Evolutionary conservation across 768 basidiomycete species (phyloP).

Genomic region (Lentinus tigrinus): DNA sequence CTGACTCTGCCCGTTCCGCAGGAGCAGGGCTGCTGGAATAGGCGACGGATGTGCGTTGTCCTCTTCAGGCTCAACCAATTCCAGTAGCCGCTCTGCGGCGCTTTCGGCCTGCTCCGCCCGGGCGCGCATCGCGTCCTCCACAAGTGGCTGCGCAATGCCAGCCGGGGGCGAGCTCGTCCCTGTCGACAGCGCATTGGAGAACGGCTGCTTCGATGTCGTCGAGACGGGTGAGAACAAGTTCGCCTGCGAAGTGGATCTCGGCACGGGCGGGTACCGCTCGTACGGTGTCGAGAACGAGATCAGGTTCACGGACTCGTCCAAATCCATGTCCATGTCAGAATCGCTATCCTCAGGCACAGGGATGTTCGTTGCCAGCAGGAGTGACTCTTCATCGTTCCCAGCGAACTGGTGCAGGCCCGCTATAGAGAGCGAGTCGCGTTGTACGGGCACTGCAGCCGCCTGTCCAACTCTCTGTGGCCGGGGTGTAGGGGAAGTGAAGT

Average conservation of each 20-base stretch:
- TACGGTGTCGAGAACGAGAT: slow-evolving; percentile 75
- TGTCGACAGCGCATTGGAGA: slow-evolving; percentile 62
- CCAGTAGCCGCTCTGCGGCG: slow-evolving; percentile 83
- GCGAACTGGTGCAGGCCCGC: slow-evolving; percentile 32
- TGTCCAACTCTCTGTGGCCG: slow-evolving; percentile 16
- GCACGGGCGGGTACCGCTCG: slow-evolving; percentile 42
- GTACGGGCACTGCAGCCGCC: slow-evolving; percentile 34
- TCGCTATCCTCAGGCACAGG: slow-evolving; percentile 77
- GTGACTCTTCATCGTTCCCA: slow-evolving; percentile 52
- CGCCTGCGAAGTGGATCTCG: slow-evolving; percentile 40
- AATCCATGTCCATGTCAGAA: slow-evolving; percentile 53
- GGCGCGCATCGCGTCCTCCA: slow-evolving; percentile 85
- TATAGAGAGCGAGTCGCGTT: slow-evolving; percentile 44
- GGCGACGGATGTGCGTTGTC: slow-evolving; percentile 50
- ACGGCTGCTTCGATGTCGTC: slow-evolving; percentile 36
- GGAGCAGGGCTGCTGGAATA: slow-evolving; percentile 54
- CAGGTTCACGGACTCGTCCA: slow-evolving; percentile 51
- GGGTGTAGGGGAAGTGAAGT: slow-evolving; percentile 19
- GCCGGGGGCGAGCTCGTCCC: slow-evolving; percentile 36
- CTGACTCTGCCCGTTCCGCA: slow-evolving; percentile 35
- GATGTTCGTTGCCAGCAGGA: slow-evolving; percentile 68
- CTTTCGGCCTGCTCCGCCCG: slow-evolving; percentile 93
- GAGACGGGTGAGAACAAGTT: slow-evolving; percentile 58
- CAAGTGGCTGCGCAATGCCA: slow-evolving; percentile 48
- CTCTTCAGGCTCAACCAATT: slow-evolving; percentile 81